Base-by-base conservation (phyloP, 176 grass and related monocot species). In the Raddia guianensis region DNA sequence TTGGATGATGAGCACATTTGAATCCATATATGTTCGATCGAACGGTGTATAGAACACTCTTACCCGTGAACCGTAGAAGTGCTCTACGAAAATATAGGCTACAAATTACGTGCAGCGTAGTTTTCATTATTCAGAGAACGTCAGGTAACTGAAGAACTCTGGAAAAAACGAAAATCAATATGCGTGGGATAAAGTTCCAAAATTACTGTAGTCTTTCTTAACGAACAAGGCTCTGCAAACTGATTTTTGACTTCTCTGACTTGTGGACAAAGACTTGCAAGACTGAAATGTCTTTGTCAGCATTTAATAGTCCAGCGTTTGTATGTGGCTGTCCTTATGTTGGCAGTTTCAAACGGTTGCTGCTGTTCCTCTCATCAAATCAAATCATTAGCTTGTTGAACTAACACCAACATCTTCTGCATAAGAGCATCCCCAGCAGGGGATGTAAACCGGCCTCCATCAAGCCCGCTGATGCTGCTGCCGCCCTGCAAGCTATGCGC, bases 291-390 rank as follows among this genome's bases (percentile, higher is more conserved):
- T 72, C 16, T 4, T 32, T 1, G 21, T 81, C 61, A 72, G 44
- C 43, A 15, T 18, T 72, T 72, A 72, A 37, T 82, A 32, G 69
- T 50, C 59, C 47, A 32, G 18, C 34, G 11, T 44, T 10, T 51
- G 9, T 53, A 7, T 64, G 80, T 80, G 64, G 58, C 61, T 64
- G 80, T 80, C 50, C 47, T 4, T 73, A 49, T 66, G 57, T 61
- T 19, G 5, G 57, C 44, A 10, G n/a, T 4, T 63, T 49, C 32
- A 5, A 15, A 70, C 5, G 46, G 49, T 6, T 70, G 11, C 51
- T 51, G 5, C 50, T 51, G 12, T 63, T 72, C 33, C 33, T 44
- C 7, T 52, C 18, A 63, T 64, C 47, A 15, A 73, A 63, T 21
- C 57, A 72, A 61, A 72, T 52, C 16, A 43, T 44, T 72, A 18